These are phyloP conservation scores for Simplicillium sp. DNA, from an alignment of 2,329 filamentous ascomycete genomes.

Conservation along the genomic window DNA sequence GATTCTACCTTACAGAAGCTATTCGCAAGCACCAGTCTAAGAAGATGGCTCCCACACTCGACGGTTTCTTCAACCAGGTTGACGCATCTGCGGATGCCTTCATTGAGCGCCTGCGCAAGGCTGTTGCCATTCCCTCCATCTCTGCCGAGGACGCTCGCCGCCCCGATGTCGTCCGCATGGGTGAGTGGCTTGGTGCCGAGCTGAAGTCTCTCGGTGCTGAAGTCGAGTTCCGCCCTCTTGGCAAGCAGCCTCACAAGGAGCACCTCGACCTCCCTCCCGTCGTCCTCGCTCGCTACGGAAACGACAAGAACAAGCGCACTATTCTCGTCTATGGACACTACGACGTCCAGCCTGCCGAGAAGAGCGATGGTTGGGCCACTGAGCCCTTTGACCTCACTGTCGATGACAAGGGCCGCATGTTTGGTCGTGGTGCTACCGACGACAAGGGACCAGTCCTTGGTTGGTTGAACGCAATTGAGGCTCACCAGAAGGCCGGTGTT, in stretches of 20 bases:
- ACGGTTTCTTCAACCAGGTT: slow-evolving; percentile 88
- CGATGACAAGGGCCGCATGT: slow-evolving; percentile 91
- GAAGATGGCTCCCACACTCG: slow-evolving; percentile 84
- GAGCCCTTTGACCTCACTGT: slow-evolving; percentile 86
- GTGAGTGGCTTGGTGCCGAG: slow-evolving; percentile 77
- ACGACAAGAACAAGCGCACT: slow-evolving; percentile 84
- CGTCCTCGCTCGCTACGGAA: slow-evolving; percentile 84
- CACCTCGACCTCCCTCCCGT: slow-evolving; percentile 87
- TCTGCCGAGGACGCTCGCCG: slow-evolving; percentile 85
- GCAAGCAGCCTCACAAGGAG: slow-evolving; percentile 86
- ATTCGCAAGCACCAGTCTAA: slow-evolving; percentile 49
- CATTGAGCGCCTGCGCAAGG: slow-evolving; percentile 81
- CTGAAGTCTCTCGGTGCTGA: slow-evolving; percentile 75
- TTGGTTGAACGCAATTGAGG: slow-evolving; percentile 97
- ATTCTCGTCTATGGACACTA: slow-evolving; percentile 98
- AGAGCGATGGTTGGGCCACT: slow-evolving; percentile 90
- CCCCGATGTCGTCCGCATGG: slow-evolving; percentile 93
- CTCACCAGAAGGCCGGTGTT: slow-evolving; percentile 87
- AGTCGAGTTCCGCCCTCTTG: slow-evolving; percentile 78
- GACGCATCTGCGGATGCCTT: slow-evolving; percentile 71
- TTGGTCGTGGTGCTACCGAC: slow-evolving; percentile 87
- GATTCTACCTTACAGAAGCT: slow-evolving; percentile 42
- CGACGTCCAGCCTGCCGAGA: slow-evolving; percentile 91
- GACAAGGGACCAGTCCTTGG: slow-evolving; percentile 97
- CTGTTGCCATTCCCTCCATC: slow-evolving; percentile 92